Evolutionary conservation across 306 rosid genomes (phyloP).

Genomic region (Trifolium subterraneum): DNA sequence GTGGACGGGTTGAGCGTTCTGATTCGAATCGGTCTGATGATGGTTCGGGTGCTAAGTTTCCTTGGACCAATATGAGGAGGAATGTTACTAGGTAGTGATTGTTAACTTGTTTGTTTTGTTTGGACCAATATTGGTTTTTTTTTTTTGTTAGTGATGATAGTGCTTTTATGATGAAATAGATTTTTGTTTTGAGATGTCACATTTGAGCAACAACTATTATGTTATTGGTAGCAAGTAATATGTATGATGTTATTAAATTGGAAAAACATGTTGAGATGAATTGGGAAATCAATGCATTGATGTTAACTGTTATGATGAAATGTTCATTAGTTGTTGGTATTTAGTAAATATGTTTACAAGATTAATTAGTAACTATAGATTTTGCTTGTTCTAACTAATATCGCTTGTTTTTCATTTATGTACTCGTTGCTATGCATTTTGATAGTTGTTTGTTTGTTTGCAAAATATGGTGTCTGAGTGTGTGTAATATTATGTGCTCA

Average conservation of each 20-base stretch:
- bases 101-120: background rate
- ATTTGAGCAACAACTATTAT: slow-evolving; percentile 6
- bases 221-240: background rate
- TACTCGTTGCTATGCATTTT: slow-evolving; percentile 17
- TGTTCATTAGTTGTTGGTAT: background rate
- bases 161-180: slow-evolving; percentile 23
- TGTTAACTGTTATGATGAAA: background rate
- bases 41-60: slow-evolving; percentile 69
- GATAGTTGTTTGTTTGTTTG: background rate
- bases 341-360: background rate
- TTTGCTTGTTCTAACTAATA: background rate
- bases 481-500: too few relatives aligned
- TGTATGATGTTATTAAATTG: background rate
- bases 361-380: background rate
- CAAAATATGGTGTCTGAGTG: background rate
- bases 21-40: slow-evolving; percentile 12
- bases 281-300: background rate
- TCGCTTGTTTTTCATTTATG: background rate
- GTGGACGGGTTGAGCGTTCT: background rate
- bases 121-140: background rate
- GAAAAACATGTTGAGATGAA: background rate
- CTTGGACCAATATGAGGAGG: slow-evolving; percentile 74
- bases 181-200: background rate
- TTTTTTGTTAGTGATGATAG: slow-evolving; percentile 5
- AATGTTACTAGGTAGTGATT: slow-evolving; percentile 49